Base-by-base conservation (phyloP, 78 protist genomes). In the Dictyostelium citrinum region DNA sequence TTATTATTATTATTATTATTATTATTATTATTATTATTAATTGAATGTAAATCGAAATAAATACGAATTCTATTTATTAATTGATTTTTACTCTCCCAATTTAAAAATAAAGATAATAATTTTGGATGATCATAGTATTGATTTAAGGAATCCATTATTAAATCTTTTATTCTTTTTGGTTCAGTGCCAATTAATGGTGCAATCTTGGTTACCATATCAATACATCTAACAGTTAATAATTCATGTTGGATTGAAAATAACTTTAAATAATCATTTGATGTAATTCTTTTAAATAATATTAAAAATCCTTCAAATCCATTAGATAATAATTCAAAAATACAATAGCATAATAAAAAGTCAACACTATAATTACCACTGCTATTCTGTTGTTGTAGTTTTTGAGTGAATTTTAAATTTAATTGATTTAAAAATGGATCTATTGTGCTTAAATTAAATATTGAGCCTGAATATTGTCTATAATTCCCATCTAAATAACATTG, bases 51-150 rank as follows among this genome's bases (percentile, higher is more conserved):
- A 64, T 88, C 93, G 35, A 88, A 88, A 49, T 88, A 88, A 14
- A 61, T n/a, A n/a, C 93, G 17, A 12, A 78, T 35, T 61, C 85
- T 76, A 31, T 74, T 78, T 1, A 79, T 16, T 29, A 79, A 20
- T 46, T 71, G 76, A 17, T 33, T 88, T 22, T 35, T 35, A 37
- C 81, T 49, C 49, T 88, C 93, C 84, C 85, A 88, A 78, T 88
- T 88, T 17, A 88, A 49, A 46, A 88, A 88, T 31, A 75, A 67
- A 3, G 67, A 67, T 20, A 88, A 33, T 46, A 88, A 39, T 33
- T 61, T 78, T 29, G 93, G 93, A 68, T 88, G 93, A 67, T 88
- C 93, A 22, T 58, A 68, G 45, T 88, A 88, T 11, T 88, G 27
- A n/a, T 27, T n/a, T 22, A 88, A 46, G 20, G 29, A 74, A 14